These are phyloP conservation scores for Friedmanniomyces simplex DNA, from an alignment of 495 filamentous ascomycete species.

Conservation along the genomic window DNA sequence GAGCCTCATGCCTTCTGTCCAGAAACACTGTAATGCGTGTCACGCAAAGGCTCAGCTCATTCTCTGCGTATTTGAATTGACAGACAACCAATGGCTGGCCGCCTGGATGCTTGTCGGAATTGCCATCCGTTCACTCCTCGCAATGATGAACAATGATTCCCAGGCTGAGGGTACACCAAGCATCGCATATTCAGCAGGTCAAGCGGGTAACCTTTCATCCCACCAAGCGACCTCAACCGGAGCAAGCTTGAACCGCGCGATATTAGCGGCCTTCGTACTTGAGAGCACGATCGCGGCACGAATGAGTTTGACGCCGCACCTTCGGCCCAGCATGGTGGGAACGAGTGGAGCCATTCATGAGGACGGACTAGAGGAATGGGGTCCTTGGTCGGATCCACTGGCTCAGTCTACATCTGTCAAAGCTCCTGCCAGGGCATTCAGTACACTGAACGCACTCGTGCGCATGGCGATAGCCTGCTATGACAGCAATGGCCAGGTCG, in stretches of 20 bases:
- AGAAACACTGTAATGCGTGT: neutral
- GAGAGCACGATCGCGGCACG: constrained; percentile 49
- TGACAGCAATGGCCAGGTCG: neutral
- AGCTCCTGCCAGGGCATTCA: constrained; percentile 42
- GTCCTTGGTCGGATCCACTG: constrained; percentile 43
- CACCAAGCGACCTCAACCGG: too few species aligned
- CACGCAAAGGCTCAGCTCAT: constrained; percentile 40
- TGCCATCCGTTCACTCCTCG: constrained; percentile 41
- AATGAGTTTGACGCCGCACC: constrained; percentile 28
- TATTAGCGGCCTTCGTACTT: constrained; percentile 54
- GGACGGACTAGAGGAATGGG: constrained; percentile 64
- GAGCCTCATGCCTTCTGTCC: neutral
- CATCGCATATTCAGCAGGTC: too few species aligned
- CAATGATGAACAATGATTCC: neutral
- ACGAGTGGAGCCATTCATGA: constrained; percentile 42
- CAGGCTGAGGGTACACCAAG: neutral
- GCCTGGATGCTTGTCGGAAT: constrained; percentile 55
- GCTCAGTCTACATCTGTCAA: neutral
- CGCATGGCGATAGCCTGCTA: constrained; percentile 16
- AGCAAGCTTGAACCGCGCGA: constrained; percentile 23
- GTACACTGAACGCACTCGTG: constrained; percentile 50
- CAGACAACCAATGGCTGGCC: constrained; percentile 40
- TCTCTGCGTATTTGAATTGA: constrained; percentile 49
- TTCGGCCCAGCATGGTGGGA: constrained; percentile 34
- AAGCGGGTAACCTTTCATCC: too few species aligned